Evolutionary conservation across 345 rosid genomes (phyloP).

Genomic region (Lepidium sativum): DNA sequence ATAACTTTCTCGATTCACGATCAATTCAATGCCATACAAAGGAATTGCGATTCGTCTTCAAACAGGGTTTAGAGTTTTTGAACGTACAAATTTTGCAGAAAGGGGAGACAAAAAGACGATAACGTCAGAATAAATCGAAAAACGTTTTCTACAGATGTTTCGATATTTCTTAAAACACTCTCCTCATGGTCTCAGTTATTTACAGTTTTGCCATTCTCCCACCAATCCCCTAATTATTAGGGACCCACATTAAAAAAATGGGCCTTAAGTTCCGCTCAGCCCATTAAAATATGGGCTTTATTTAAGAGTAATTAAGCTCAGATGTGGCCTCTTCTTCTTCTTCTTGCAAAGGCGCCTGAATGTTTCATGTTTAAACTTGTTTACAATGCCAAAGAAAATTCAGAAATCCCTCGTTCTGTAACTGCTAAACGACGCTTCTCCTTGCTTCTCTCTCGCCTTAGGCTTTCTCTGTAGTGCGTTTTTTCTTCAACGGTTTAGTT

Average conservation of each 20-base stretch:
- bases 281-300: neutral
- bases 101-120: neutral
- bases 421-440: too few relatives aligned
- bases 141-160: neutral
- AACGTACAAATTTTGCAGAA: neutral
- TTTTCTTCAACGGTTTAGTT: too few relatives aligned
- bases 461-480: too few relatives aligned
- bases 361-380: neutral
- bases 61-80: neutral
- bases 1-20: neutral
- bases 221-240: neutral
- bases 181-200: neutral
- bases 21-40: conserved; percentile 5
- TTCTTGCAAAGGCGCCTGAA: neutral
- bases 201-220: neutral
- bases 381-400: conserved; percentile 19
- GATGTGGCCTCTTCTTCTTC: neutral
- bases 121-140: neutral
- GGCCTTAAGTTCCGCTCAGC: neutral
- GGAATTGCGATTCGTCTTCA: neutral
- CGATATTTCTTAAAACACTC: neutral
- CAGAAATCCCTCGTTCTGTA: conserved; percentile 20
- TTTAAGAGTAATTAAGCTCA: neutral
- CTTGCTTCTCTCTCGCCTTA: too few relatives aligned
- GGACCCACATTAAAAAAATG: neutral